These are phyloP conservation scores for Leptodontidium sp. DNA, from an alignment of 2,329 filamentous ascomycete genomes.

Conservation along the genomic window DNA sequence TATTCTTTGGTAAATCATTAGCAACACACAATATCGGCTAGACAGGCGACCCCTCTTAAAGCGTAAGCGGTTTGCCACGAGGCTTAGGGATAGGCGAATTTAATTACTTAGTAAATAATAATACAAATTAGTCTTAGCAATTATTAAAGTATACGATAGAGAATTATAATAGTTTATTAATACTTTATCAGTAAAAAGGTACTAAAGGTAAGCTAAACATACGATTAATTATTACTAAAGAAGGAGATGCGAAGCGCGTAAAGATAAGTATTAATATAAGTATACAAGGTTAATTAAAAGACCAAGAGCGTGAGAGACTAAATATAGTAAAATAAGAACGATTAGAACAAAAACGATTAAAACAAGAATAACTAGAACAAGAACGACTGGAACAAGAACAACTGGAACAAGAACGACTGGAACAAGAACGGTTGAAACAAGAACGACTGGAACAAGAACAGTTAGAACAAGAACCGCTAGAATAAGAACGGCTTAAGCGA, in stretches of 20 bases:
- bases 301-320: background rate
- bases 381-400: too few relatives aligned
- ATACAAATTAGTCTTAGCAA: background rate
- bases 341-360: too few relatives aligned
- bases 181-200: background rate
- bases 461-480: too few relatives aligned
- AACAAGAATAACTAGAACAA: too few relatives aligned
- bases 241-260: background rate
- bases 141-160: background rate
- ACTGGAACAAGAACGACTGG: too few relatives aligned
- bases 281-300: background rate
- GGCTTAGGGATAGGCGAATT: background rate
- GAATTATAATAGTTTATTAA: background rate
- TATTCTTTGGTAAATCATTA: background rate
- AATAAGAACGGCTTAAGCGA: too few relatives aligned
- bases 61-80: too few relatives aligned
- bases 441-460: too few relatives aligned
- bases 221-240: background rate
- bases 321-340: background rate
- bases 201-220: background rate
- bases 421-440: too few relatives aligned
- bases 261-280: background rate
- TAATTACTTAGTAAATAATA: background rate
- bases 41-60: background rate
- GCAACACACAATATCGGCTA: background rate